These are phyloP conservation scores for Aspergillus spinulosporus DNA, from an alignment of 2,329 filamentous ascomycete genomes.

Conservation along the genomic window DNA sequence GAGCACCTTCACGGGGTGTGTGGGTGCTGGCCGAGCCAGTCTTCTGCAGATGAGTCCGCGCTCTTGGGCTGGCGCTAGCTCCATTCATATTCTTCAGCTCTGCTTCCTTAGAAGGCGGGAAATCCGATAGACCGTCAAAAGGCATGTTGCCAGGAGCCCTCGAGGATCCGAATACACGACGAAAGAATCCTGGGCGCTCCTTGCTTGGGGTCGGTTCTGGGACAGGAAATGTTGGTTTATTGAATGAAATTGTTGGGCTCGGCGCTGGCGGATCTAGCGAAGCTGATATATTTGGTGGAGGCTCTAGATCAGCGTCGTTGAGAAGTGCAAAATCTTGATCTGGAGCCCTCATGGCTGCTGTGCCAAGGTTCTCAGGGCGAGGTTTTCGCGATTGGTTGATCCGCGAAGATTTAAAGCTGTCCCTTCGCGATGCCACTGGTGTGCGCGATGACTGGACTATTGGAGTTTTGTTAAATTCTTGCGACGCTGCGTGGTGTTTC, in stretches of 20 bases:
- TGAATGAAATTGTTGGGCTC: constrained; percentile 54
- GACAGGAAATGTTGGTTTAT: constrained; percentile 47
- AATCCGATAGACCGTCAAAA: constrained; percentile 26
- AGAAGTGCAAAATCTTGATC: constrained; percentile 33
- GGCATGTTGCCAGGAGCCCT: constrained; percentile 49
- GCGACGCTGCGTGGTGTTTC: too few species aligned
- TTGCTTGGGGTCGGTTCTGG: constrained; percentile 54
- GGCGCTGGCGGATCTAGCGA: constrained; percentile 53
- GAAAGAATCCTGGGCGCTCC: constrained; percentile 84
- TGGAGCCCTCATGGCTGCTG: constrained; percentile 33
- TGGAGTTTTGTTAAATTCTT: too few species aligned
- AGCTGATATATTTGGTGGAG: constrained; percentile 45
- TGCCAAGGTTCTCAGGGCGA: constrained; percentile 43
- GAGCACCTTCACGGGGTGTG: constrained; percentile 38
- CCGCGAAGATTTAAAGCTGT: constrained; percentile 46
- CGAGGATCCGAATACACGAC: constrained; percentile 81
- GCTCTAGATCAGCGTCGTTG: constrained; percentile 31
- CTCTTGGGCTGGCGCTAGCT: constrained; percentile 24
- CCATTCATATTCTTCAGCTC: constrained; percentile 27
- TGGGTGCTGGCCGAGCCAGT: constrained; percentile 25
- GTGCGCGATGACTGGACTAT: constrained; percentile 29
- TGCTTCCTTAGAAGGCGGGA: constrained; percentile 26
- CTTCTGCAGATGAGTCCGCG: constrained; percentile 29
- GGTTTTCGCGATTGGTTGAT: constrained; percentile 38
- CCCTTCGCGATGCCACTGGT: constrained; percentile 40